Percentiles rank a stretch among this genome's conserved stretches.
Evolutionary conservation across 768 basidiomycete species (phyloP).

Genomic region (Hygrocybe punicea): DNA sequence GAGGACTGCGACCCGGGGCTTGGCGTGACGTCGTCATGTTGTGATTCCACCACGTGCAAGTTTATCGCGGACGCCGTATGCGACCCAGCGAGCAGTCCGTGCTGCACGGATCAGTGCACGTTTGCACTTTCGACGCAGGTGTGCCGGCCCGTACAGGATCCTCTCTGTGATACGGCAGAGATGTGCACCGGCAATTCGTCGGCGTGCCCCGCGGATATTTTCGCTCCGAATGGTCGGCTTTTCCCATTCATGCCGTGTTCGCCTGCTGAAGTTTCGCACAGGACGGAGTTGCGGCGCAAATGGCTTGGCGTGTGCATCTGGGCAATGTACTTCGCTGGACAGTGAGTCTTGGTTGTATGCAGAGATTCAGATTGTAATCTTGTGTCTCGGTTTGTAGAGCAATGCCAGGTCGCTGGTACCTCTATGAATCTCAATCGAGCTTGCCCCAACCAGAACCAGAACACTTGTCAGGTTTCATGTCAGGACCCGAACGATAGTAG

Average conservation of each 20-base stretch:
- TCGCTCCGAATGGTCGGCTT: slow-evolving; percentile 56
- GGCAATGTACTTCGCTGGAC: slow-evolving; percentile 70
- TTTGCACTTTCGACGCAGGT: slow-evolving; percentile 67
- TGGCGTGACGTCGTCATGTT: slow-evolving; percentile 61
- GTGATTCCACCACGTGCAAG: slow-evolving; percentile 71
- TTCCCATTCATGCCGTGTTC: background rate
- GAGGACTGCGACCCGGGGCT: slow-evolving; percentile 86
- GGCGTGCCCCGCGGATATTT: slow-evolving; percentile 63
- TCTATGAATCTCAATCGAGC: slow-evolving; percentile 66
- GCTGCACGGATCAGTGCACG: slow-evolving; percentile 67
- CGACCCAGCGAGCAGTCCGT: slow-evolving; percentile 70
- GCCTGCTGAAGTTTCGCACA: slow-evolving; percentile 18
- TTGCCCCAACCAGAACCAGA: slow-evolving; percentile 62
- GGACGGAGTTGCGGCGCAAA: slow-evolving; percentile 63
- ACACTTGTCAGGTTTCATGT: slow-evolving; percentile 75
- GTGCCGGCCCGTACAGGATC: slow-evolving; percentile 67
- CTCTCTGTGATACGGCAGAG: slow-evolving; percentile 66
- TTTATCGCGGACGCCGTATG: slow-evolving; percentile 70
- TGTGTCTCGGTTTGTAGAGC: slow-evolving; percentile 40
- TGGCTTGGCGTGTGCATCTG: slow-evolving; percentile 70
- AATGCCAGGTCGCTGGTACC: slow-evolving; percentile 72
- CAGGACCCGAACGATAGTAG: slow-evolving; percentile 59
- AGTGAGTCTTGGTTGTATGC: slow-evolving; percentile 41
- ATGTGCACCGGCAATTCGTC: slow-evolving; percentile 73
- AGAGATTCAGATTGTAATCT: slow-evolving; percentile 11